A percentile compares a stretch with the other conserved stretches of the same genome.
Conservation (phyloP, 1,284 basidiomycete genomes). For the Trametes polyzona region DNA sequence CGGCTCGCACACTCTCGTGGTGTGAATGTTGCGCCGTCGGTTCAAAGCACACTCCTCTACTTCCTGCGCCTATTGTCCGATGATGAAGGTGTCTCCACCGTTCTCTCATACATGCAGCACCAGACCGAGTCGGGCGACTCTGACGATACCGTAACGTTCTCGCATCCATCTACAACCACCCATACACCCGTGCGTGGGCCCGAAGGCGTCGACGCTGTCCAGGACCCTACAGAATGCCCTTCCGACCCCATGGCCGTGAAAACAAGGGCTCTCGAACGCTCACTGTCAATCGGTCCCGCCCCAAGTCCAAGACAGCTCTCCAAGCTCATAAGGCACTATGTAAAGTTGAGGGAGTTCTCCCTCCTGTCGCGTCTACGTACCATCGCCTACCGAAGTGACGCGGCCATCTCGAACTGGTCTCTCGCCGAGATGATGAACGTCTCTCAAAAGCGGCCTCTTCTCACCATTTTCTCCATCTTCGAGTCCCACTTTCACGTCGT, state of each 20-base stretch:
- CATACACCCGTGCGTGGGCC: too few species aligned
- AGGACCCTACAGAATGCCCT: too few species aligned
- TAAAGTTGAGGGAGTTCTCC: background rate
- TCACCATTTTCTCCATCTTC: slow-evolving; percentile 32
- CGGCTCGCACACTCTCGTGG: slow-evolving; percentile 16
- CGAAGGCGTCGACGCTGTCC: too few species aligned
- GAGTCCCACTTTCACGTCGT: slow-evolving; percentile 38
- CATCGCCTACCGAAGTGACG: slow-evolving; percentile 17
- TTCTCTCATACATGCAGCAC: too few species aligned
- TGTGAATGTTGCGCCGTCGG: slow-evolving; percentile 15
- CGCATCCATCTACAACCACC: too few species aligned
- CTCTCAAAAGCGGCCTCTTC: too few species aligned
- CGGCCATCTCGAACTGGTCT: slow-evolving; percentile 35
- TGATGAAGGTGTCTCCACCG: background rate
- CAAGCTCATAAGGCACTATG: background rate
- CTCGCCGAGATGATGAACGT: slow-evolving; percentile 44
- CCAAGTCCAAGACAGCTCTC: too few species aligned
- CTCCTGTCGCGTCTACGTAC: slow-evolving; percentile 25
- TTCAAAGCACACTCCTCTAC: slow-evolving; percentile 17
- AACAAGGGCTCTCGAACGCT: too few species aligned
- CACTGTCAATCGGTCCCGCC: too few species aligned
- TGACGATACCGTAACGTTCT: too few species aligned
- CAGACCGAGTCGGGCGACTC: too few species aligned
- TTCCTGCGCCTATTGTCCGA: slow-evolving; percentile 13
- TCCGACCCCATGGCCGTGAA: too few species aligned